Base-by-base conservation (phyloP, 768 basidiomycete species). In the Collybia nuda region DNA sequence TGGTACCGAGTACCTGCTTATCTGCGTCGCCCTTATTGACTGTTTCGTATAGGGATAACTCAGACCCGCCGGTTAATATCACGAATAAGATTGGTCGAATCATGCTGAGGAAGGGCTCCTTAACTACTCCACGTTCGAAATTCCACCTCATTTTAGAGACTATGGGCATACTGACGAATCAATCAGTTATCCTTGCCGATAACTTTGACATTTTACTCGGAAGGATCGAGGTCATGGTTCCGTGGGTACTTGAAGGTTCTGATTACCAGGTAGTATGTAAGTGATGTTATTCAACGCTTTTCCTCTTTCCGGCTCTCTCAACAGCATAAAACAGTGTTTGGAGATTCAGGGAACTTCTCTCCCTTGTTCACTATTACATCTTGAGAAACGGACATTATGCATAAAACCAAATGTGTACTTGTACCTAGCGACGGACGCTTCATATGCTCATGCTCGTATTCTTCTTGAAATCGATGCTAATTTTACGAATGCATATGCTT, bases 341-440 rank as follows among this genome's bases (percentile, higher is more conserved):
- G 78, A 11, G 79, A 79, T 61, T 79, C 77, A 40, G 78, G 77
- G 15, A 70, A 80, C 54, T 64, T 64, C 36, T 69, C 69, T 2
- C 62, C 63, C 28, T 22, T 21, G 5, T 67, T 69, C 47, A 62
- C 64, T 2, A 69, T 69, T 44, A 58, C 28, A 5, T 5, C 28
- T 28, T 28, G 28, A 28, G 28, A 28, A 28, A 28, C 11, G 28
- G 28, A 28, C 28, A 28, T 28, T 11, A 28, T 28, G 28, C 28
- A 11, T 28, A n/a, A n/a, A 28, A 28, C 11, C 28, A 28, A 28
- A 11, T 28, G 28, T 28, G 11, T 28, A 28, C 6, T 28, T 28
- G 5, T 28, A 28, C 28, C 28, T 28, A 5, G 5, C 11, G 5
- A 28, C 11, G 28, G 28, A 28, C 28, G 5, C 28, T 11, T 11